Conservation (phyloP, 2,329 filamentous ascomycete species). For the Ascochyta fabae region DNA sequence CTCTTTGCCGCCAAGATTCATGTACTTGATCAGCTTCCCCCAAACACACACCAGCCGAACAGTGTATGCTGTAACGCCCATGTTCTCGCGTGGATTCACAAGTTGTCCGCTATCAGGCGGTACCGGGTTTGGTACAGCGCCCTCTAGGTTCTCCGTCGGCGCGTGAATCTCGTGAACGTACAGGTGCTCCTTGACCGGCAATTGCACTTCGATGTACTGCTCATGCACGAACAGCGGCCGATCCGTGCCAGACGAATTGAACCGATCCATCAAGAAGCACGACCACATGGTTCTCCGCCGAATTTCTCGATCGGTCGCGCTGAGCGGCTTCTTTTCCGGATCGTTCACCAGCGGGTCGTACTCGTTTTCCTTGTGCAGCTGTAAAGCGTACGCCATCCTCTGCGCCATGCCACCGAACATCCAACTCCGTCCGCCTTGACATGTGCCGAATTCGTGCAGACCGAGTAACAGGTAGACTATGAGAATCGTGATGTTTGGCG, state of each 20-base stretch:
- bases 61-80: slow-evolving; percentile 93
- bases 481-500: slow-evolving; percentile 93
- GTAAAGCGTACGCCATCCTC: slow-evolving; percentile 94
- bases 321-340: slow-evolving; percentile 68
- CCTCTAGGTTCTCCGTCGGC: slow-evolving; percentile 81
- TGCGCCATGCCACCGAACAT: slow-evolving; percentile 93
- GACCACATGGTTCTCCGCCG: slow-evolving; percentile 96
- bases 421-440: slow-evolving; percentile 95
- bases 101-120: slow-evolving; percentile 69
- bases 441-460: slow-evolving; percentile 95
- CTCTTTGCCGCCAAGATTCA: slow-evolving; percentile 88
- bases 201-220: slow-evolving; percentile 84
- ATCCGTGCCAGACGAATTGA: slow-evolving; percentile 94
- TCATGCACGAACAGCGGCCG: slow-evolving; percentile 90
- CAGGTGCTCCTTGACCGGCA: slow-evolving; percentile 88
- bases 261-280: slow-evolving; percentile 95
- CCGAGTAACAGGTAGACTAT: slow-evolving; percentile 89
- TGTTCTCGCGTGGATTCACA: slow-evolving; percentile 76
- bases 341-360: slow-evolving; percentile 75
- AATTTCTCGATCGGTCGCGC: slow-evolving; percentile 92
- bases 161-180: slow-evolving; percentile 92
- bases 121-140: slow-evolving; percentile 69
- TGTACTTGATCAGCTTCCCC: slow-evolving; percentile 87
- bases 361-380: slow-evolving; percentile 90
- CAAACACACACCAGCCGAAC: slow-evolving; percentile 85